A percentile compares a stretch with the other conserved stretches of the same genome.
Conservation (phyloP, 257 asterid species). For the Fraxinus pennsylvanica region DNA sequence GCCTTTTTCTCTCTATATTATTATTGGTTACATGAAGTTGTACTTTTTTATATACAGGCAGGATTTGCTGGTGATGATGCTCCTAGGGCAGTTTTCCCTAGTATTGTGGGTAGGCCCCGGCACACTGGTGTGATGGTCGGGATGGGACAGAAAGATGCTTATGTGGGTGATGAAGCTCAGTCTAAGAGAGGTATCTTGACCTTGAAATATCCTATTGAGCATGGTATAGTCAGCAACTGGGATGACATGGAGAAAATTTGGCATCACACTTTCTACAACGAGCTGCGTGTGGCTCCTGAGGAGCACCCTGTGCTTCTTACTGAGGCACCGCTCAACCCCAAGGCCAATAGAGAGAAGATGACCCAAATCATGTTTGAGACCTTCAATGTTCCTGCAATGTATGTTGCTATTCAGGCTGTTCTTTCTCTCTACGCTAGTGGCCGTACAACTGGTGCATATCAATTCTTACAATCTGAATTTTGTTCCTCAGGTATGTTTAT, state of each 20-base stretch:
- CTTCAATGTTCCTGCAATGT: conserved; percentile 52
- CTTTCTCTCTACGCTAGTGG: conserved; percentile 57
- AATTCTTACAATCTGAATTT: background rate
- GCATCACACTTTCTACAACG: conserved; percentile 30
- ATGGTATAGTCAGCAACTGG: conserved; percentile 54
- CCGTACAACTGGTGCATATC: conserved; percentile 52
- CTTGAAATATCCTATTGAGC: conserved; percentile 50
- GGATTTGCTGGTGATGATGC: conserved; percentile 61
- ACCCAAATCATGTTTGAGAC: conserved; percentile 52
- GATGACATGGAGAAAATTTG: conserved; percentile 56
- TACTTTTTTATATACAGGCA: conserved; percentile 26
- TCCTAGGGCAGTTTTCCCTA: conserved; percentile 52
- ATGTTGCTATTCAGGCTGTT: conserved; percentile 55
- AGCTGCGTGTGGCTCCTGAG: too few relatives aligned
- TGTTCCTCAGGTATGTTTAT: background rate
- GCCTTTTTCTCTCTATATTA: background rate
- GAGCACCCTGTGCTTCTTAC: too few relatives aligned
- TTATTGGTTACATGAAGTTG: too few relatives aligned
- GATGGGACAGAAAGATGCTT: conserved; percentile 59
- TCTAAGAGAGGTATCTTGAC: conserved; percentile 57
- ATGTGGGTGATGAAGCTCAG: conserved; percentile 54
- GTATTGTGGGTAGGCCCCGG: conserved; percentile 53
- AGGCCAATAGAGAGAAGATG: too few relatives aligned
- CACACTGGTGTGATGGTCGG: conserved; percentile 59
- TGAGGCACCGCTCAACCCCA: too few relatives aligned